phyloP scores from a whole-genome alignment of 306 rosid genomes.

The Crotalaria pallida region DNA sequence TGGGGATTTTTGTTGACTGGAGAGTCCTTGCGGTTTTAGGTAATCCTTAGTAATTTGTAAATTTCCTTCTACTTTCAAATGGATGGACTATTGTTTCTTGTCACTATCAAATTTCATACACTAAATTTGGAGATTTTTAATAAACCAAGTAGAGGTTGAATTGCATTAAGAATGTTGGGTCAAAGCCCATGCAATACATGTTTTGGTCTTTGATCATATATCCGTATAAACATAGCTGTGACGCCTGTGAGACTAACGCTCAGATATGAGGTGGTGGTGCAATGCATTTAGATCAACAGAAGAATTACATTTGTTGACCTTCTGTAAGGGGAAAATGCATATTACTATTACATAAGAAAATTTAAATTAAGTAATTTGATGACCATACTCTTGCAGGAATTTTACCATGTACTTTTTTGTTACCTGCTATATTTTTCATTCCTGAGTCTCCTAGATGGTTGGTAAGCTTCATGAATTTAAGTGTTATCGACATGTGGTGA shows the following conservation, averaged over 20 bases:
- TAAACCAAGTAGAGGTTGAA: not conserved
- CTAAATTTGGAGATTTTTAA: not conserved
- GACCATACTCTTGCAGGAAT: conserved; percentile 47
- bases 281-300: not conserved
- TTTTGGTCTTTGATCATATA: too few relatives aligned
- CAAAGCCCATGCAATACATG: not conserved
- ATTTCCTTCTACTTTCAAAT: not conserved
- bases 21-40: conserved; percentile 93
- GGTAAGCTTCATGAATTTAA: conserved; percentile 41
- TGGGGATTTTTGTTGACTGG: conserved; percentile 91
- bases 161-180: not conserved
- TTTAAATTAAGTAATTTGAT: conserved; percentile 19
- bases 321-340: not conserved
- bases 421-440: conserved; percentile 91
- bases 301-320: not conserved
- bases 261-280: too few relatives aligned
- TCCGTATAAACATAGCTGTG: too few relatives aligned
- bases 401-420: conserved; percentile 79
- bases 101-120: conserved; percentile 3
- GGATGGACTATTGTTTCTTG: conserved; percentile 3
- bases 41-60: conserved; percentile 32
- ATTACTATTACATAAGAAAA: not conserved
- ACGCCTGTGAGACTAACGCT: conserved; percentile 5
- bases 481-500: not conserved
- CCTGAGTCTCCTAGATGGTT: conserved; percentile 99